Evolutionary conservation across 225 moss, liverwort and hornwort species (phyloP), one percentile per base, ranked within the genome.

Genomic region (Polytrichum commune): DNA sequence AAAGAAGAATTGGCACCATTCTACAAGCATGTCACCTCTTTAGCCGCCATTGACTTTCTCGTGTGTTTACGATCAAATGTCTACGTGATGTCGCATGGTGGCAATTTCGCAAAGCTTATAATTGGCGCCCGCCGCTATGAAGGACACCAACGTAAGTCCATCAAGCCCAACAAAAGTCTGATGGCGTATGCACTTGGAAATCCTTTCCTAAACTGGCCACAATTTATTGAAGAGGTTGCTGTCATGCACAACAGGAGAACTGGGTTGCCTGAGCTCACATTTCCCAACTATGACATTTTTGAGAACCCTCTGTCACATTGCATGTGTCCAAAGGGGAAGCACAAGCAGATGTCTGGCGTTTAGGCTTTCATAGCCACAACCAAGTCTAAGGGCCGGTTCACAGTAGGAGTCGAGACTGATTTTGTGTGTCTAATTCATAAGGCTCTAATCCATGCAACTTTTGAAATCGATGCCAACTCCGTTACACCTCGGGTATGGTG

Each of bases 11-110:
- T 90, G 35, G 79, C 73, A 18, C 88, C 85, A 6, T 88, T 88
- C 27, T 70, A 76, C n/a, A 75, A 74, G 26, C 90, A 90, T 18
- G 67, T 79, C 18, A 88, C 88, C 1, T 73, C 64, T 1, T 55
- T 86, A 60, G 89, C 89, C 7, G 86, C 89, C 6, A 54, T 86
- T 0, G 89, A 89, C 61, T 89, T 86, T 67, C 73, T 86, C 0
- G 89, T 89, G 0, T 86, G 85, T 71, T 33, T 90, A n/a, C 79
- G 83, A 60, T 76, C 84, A 0, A 75, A 90, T 22, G 90, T 88
- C 2, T 90, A 74, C 18, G 83, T 87, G 23, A 85, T 88, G 87
- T 88, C 88, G 57, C 88, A 90, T 20, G 85, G 85, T 5, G 85
- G 90, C 68, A 90, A 90, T 69, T 88, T 88, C 0, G 90, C 90